Conservation (phyloP, 148 eudicot species). For the Rheum nobile region DNA sequence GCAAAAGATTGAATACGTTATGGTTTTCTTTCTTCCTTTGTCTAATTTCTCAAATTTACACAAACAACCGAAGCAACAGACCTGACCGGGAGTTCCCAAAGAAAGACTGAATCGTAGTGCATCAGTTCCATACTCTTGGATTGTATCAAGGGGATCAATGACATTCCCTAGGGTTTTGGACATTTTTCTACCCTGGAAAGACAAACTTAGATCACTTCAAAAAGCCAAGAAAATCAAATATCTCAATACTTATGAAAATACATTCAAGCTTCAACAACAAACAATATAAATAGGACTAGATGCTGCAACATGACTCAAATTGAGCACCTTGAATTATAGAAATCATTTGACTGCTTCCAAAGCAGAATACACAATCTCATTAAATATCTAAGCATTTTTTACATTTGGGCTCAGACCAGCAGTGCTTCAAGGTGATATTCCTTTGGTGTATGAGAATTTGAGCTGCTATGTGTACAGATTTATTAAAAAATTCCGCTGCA, state of each 20-base stretch:
- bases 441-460: background rate
- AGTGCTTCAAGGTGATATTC: background rate
- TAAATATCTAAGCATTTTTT: background rate
- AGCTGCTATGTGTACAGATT: background rate
- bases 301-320: background rate
- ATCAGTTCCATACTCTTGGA: constrained; percentile 87
- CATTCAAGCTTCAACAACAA: background rate
- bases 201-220: background rate
- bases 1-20: background rate
- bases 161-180: constrained; percentile 95
- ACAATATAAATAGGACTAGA: background rate
- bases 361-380: background rate
- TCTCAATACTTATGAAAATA: background rate
- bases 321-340: background rate
- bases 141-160: constrained; percentile 82
- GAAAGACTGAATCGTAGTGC: constrained; percentile 91
- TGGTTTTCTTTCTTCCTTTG: background rate
- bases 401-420: background rate
- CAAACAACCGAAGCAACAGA: constrained; percentile 18
- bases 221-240: background rate
- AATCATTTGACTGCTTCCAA: background rate
- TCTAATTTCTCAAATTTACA: background rate
- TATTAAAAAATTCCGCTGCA: background rate
- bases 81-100: constrained; percentile 98
- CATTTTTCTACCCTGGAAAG: constrained; percentile 86